Evolutionary conservation across 2,329 filamentous ascomycete species (phyloP).

Genomic region (Periconia sp.): DNA sequence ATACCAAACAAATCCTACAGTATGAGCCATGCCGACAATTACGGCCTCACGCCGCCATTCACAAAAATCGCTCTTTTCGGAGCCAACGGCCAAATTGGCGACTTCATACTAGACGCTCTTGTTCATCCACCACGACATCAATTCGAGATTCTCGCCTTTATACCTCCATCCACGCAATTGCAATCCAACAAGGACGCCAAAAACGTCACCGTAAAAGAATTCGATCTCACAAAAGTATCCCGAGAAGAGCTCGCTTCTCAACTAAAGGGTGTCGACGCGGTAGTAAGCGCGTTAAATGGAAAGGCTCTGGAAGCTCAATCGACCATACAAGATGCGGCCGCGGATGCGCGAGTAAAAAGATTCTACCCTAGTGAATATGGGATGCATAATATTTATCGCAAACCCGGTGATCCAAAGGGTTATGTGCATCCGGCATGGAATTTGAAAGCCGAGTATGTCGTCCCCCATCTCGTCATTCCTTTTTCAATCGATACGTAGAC

Average conservation of each 20-base stretch:
- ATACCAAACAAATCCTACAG: too few species aligned
- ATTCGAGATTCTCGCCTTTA: conserved; percentile 14
- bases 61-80: too few species aligned
- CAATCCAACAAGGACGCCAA: background rate
- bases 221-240: conserved; percentile 12
- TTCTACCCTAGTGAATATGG: conserved; percentile 31
- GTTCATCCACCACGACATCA: conserved; percentile 5
- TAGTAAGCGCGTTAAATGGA: too few species aligned
- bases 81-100: conserved; percentile 12
- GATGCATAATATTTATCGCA: conserved; percentile 25
- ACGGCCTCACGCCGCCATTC: too few species aligned
- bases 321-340: too few species aligned
- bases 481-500: too few species aligned
- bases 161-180: conserved; percentile 5
- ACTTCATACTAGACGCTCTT: conserved; percentile 9
- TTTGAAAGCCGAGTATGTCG: background rate
- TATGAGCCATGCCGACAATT: too few species aligned
- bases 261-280: background rate
- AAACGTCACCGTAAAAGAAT: conserved; percentile 7
- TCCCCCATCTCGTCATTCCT: background rate
- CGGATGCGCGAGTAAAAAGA: conserved; percentile 23
- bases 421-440: conserved; percentile 20
- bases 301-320: too few species aligned
- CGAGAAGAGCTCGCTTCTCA: conserved; percentile 9
- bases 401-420: conserved; percentile 15